phyloP scores from a whole-genome alignment of 805 yeast genomes.

The Teunomyces lycoperdinae region DNA sequence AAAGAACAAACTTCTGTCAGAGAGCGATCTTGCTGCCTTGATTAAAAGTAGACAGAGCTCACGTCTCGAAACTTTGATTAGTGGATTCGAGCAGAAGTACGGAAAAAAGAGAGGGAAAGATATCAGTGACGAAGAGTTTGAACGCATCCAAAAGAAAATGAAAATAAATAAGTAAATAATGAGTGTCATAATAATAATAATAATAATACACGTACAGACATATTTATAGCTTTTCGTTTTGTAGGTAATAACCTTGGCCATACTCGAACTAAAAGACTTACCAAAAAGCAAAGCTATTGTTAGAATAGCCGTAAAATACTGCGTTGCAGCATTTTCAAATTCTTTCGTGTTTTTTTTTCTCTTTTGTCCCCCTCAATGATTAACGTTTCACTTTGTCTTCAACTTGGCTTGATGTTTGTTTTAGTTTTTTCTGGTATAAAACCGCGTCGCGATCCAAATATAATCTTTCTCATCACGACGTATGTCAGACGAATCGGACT shows the following conservation, averaged over 20 bases:
- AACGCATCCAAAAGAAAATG: conserved; percentile 38
- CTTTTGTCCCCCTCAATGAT: not conserved
- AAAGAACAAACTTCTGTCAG: conserved; percentile 25
- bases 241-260: no score
- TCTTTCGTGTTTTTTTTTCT: not conserved
- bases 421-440: not conserved
- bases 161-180: conserved; percentile 14
- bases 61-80: conserved; percentile 46
- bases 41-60: conserved; percentile 47
- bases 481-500: conserved; percentile 6
- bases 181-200: not conserved
- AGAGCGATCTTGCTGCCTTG: conserved; percentile 44
- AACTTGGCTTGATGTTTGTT: not conserved
- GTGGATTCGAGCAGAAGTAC: conserved; percentile 50
- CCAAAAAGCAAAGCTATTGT: not conserved
- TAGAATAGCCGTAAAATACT: not conserved
- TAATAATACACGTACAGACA: not conserved
- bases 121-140: conserved; percentile 51
- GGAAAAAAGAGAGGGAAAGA: conserved; percentile 40
- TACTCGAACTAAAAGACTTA: no score
- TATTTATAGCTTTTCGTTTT: not conserved
- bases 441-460: conserved; percentile 1
- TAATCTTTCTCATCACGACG: not conserved
- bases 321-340: no score
- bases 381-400: not conserved